Evolutionary conservation across 306 rosid genomes (phyloP).

Genomic region (Prunus campanulata): DNA sequence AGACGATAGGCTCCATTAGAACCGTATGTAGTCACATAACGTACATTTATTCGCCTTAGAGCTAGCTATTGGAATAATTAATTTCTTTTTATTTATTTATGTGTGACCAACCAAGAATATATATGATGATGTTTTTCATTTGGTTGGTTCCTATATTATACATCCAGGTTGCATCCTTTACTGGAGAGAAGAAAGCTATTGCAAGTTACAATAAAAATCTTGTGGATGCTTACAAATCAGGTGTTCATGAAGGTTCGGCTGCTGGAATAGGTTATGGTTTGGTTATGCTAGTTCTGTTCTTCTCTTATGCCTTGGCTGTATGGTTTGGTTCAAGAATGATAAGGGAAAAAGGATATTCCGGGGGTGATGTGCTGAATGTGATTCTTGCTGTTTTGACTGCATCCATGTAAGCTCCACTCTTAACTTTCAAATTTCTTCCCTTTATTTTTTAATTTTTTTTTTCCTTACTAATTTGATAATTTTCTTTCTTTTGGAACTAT

Average conservation of each 20-base stretch:
- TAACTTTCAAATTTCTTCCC: background rate
- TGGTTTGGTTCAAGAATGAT: slow-evolving; percentile 87
- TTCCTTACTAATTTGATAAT: background rate
- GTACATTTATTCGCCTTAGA: background rate
- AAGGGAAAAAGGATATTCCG: slow-evolving; percentile 66
- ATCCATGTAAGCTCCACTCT: slow-evolving; percentile 58
- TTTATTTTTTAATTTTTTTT: background rate
- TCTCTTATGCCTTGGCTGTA: slow-evolving; percentile 66
- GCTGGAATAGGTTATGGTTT: slow-evolving; percentile 63
- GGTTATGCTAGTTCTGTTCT: slow-evolving; percentile 53
- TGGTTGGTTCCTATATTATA: background rate
- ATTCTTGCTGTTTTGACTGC: slow-evolving; percentile 71
- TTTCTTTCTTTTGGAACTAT: background rate
- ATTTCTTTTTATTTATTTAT: background rate
- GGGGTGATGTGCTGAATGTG: slow-evolving; percentile 75
- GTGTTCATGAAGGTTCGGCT: slow-evolving; percentile 62
- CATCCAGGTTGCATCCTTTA: slow-evolving; percentile 75
- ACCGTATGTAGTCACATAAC: slow-evolving; percentile 43
- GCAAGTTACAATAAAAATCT: slow-evolving; percentile 54
- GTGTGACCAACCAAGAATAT: background rate
- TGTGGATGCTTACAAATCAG: slow-evolving; percentile 64
- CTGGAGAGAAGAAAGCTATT: slow-evolving; percentile 77
- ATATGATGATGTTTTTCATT: slow-evolving; percentile 6
- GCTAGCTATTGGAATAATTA: background rate
- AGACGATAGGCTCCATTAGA: slow-evolving; percentile 85